A percentile compares a stretch with the other conserved stretches of the same genome.
Evolutionary conservation across 257 asterid species (phyloP).

Genomic region (Buddleja alternifolia): DNA sequence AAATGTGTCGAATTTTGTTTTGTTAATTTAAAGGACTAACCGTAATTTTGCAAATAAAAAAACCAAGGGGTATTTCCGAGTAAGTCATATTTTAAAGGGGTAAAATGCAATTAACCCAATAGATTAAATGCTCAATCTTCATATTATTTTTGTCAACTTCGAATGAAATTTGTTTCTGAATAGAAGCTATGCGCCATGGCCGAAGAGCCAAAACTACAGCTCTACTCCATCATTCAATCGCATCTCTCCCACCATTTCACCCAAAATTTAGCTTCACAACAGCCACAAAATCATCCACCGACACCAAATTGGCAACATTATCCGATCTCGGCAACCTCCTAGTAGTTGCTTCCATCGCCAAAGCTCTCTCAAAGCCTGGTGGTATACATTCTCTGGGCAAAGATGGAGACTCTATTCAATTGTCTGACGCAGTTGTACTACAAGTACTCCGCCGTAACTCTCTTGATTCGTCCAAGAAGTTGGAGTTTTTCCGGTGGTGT

Average conservation of each 20-base stretch:
- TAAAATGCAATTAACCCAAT: no score
- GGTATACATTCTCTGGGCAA: constrained; percentile 59
- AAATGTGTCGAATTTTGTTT: no score
- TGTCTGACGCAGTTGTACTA: constrained; percentile 68
- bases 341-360: constrained; percentile 70
- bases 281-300: constrained; percentile 5
- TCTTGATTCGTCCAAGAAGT: constrained; percentile 53
- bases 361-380: constrained; percentile 66
- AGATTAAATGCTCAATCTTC: neutral
- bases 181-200: constrained; percentile 45
- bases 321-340: constrained; percentile 58
- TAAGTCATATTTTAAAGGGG: no score
- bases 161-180: neutral
- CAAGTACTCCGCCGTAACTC: constrained; percentile 65
- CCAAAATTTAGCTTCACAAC: constrained; percentile 28
- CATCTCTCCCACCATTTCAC: constrained; percentile 25
- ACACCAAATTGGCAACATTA: constrained; percentile 21
- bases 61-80: no score
- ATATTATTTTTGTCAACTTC: neutral
- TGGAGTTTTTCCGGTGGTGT: constrained; percentile 82
- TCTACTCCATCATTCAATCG: constrained; percentile 4
- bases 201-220: constrained; percentile 26
- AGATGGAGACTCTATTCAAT: constrained; percentile 41
- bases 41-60: no score
- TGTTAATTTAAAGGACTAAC: no score